Evolutionary conservation across 2,329 filamentous ascomycete species (phyloP), one percentile per base, ranked within the genome.

Genomic region (Colletotrichum filicis): DNA sequence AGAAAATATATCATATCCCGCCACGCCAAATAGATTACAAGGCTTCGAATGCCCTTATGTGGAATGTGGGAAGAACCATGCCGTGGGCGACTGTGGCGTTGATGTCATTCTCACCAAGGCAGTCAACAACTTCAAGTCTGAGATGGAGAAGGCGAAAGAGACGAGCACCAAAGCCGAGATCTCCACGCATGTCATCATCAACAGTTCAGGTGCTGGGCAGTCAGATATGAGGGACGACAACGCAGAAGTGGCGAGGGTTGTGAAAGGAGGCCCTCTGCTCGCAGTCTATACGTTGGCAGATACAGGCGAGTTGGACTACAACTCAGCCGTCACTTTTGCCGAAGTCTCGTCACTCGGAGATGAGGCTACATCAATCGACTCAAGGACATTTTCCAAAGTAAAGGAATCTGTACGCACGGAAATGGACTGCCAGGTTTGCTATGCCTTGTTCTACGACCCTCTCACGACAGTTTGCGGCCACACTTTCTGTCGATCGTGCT

Each of bases 381-480:
- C 80, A 4, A 79, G 77, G 37, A 76, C 79, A 2, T 78, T 95
- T 32, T 83, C 87, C 30, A 86, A 85, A 42, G 79, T 97, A 16
- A 90, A 91, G 76, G 88, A 92, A 30, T 84, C 86, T 1, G 86
- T 90, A 3, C 89, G 92, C 73, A 85, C 87, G 19, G 95, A 97
- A 79, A 85, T 97, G 78, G 95, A 98, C 78, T 98, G 95, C 76
- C 94, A 97, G 77, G 91, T 98, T 71, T 98, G 95, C 82, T 97
- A 96, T 80, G 90, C 91, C 53, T 82, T 97, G 26, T 93, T 96
- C 80, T 85, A 95, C 73, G 93, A 97, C 74, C 95, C 95, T 0
- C 85, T 95, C 64, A 98, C 95, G 0, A 97, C 94, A 0, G 87
- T 90, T 1, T 98, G 95, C 78, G 95, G 95, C 1, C 95, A 98